These are phyloP conservation scores for Lichtheimia ornata DNA, from an alignment of 371 early-diverging fungal species.

Conservation along the genomic window DNA sequence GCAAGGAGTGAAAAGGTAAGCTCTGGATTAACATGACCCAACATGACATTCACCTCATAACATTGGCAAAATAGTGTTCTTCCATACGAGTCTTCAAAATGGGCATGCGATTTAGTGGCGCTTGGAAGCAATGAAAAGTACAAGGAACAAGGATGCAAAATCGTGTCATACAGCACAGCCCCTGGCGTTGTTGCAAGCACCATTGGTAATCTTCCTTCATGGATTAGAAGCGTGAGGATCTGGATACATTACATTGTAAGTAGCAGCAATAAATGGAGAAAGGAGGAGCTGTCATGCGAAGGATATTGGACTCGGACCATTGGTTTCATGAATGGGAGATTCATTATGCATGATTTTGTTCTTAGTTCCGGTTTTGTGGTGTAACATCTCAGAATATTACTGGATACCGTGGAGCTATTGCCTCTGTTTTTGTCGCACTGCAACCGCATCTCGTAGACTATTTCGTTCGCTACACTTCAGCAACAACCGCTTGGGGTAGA, in stretches of 20 bases:
- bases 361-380: constrained; percentile 47
- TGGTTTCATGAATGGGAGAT: not conserved
- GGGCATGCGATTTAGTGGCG: constrained; percentile 66
- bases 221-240: constrained; percentile 43
- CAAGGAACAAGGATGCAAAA: constrained; percentile 20
- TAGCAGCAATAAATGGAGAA: not conserved
- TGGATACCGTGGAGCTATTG: constrained; percentile 51
- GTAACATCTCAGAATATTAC: constrained; percentile 62
- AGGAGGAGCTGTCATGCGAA: too few species aligned
- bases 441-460: constrained; percentile 42
- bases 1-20: constrained; percentile 66
- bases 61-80: constrained; percentile 19
- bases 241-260: constrained; percentile 49
- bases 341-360: not conserved
- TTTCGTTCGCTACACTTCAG: constrained; percentile 45
- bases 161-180: constrained; percentile 57
- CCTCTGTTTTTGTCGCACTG: constrained; percentile 54
- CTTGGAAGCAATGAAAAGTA: constrained; percentile 53
- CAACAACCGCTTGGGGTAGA: constrained; percentile 39
- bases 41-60: not conserved
- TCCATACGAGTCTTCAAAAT: constrained; percentile 83
- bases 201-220: constrained; percentile 55
- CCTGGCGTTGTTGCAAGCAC: constrained; percentile 74
- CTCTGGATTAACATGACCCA: not conserved
- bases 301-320: too few species aligned